Conservation (phyloP, 2,329 filamentous ascomycete genomes). For the Aspergillus melleus region DNA sequence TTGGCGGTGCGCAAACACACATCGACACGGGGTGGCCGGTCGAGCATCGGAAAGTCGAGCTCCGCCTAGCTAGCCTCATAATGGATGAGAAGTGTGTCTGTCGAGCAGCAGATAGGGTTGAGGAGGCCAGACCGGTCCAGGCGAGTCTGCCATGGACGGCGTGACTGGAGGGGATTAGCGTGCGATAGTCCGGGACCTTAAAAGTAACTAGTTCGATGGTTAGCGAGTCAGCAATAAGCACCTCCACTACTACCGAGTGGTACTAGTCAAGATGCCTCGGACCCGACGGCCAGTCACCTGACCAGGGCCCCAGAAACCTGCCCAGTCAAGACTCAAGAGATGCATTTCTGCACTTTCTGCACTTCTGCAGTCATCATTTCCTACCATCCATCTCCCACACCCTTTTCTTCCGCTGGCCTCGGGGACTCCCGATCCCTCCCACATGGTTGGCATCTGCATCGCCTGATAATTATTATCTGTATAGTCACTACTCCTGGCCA, state of each 20-base stretch:
- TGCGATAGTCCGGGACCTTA: neutral
- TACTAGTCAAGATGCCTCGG: too few relatives aligned
- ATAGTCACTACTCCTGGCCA: neutral
- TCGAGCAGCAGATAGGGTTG: neutral
- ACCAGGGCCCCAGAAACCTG: neutral
- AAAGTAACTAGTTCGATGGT: neutral
- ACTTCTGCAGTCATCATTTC: neutral
- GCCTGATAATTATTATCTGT: too few relatives aligned
- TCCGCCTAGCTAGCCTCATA: neutral
- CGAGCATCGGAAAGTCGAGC: too few relatives aligned
- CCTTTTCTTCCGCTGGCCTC: too few relatives aligned
- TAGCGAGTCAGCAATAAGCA: neutral
- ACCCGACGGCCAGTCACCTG: neutral
- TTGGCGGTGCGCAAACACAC: neutral
- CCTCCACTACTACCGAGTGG: too few relatives aligned
- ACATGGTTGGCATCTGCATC: conserved; percentile 36
- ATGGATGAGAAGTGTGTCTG: too few relatives aligned
- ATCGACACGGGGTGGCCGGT: neutral
- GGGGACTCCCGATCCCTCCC: conserved; percentile 8
- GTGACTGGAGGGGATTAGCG: neutral
- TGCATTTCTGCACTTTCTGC: too few relatives aligned
- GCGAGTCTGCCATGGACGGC: neutral
- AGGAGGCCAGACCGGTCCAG: conserved; percentile 12
- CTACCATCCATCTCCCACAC: too few relatives aligned
- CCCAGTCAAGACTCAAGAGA: neutral